These are phyloP conservation scores for Exophiala spinifera DNA, from an alignment of 2,329 filamentous ascomycete genomes.

Conservation along the genomic window DNA sequence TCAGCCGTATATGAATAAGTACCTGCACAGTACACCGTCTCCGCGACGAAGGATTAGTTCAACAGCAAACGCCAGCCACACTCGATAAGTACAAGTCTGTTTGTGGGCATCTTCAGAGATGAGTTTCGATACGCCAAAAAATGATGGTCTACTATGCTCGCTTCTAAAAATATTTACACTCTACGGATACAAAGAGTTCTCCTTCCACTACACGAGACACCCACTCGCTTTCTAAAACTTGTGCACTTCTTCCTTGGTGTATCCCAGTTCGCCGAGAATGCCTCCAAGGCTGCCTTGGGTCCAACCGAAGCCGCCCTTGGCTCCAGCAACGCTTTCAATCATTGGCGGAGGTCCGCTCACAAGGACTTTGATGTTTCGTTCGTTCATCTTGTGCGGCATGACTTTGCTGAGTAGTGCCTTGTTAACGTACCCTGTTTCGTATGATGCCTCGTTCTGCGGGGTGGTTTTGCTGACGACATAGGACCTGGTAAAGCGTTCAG, in stretches of 20 bases:
- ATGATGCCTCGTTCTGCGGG: conserved; percentile 36
- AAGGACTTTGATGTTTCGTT: conserved; percentile 54
- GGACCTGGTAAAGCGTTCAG: conserved; percentile 55
- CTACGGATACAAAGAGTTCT: conserved; percentile 4
- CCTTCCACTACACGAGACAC: neutral
- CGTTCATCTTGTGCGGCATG: conserved; percentile 37
- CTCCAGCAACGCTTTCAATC: conserved; percentile 57
- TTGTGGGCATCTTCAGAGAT: too few species aligned
- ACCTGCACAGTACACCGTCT: too few species aligned
- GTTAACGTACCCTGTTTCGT: conserved; percentile 57
- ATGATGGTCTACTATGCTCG: neutral
- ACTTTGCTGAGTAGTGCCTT: conserved; percentile 54
- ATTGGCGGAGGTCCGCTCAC: conserved; percentile 68
- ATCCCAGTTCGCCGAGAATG: conserved; percentile 57
- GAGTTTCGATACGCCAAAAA: neutral
- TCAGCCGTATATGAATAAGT: conserved; percentile 1
- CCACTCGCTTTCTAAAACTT: conserved; percentile 50
- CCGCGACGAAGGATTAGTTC: too few species aligned
- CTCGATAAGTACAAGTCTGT: too few species aligned
- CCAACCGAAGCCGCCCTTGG: conserved; percentile 35
- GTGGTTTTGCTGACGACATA: conserved; percentile 55
- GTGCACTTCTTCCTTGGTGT: conserved; percentile 56
- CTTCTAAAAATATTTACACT: conserved; percentile 20
- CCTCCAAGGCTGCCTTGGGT: conserved; percentile 43
- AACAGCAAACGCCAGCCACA: too few species aligned